Percentiles rank a stretch among this genome's conserved stretches.
Evolutionary conservation across 371 early-diverging fungal genomes (phyloP).

Genomic region (Entomophthora muscae): DNA sequence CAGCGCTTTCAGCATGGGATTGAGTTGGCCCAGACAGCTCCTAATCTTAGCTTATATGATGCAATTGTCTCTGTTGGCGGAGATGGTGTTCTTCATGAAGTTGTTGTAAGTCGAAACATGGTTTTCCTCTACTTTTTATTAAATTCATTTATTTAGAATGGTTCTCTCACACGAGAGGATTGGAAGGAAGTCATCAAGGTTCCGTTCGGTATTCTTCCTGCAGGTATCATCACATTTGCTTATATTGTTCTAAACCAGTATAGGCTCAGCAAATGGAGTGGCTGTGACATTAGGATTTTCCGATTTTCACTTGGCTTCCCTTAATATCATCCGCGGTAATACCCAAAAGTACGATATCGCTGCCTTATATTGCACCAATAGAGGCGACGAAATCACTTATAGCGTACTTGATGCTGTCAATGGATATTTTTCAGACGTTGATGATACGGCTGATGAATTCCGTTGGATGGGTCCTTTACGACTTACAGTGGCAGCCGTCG

Average conservation of each 20-base stretch:
- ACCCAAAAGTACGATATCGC: neutral
- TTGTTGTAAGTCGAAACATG: no score
- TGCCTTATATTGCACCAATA: neutral
- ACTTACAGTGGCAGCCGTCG: neutral
- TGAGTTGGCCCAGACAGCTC: neutral
- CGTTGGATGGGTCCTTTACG: neutral
- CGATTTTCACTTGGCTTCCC: neutral
- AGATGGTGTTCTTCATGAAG: slow-evolving; percentile 6
- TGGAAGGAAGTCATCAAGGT: neutral
- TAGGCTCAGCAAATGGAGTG: slow-evolving; percentile 4
- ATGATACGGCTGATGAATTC: neutral
- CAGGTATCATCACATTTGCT: neutral
- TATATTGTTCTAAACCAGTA: neutral
- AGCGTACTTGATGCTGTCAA: neutral
- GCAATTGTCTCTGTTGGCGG: slow-evolving; percentile 1
- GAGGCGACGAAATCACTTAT: neutral
- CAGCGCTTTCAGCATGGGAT: neutral
- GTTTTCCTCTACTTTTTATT: neutral
- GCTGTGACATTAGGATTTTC: neutral
- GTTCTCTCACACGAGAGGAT: neutral
- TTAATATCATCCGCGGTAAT: neutral
- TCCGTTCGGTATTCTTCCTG: slow-evolving; percentile 5
- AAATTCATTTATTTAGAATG: slow-evolving; percentile 9
- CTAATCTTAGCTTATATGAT: neutral
- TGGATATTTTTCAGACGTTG: slow-evolving; percentile 1